Base-by-base conservation (phyloP, 2,329 filamentous ascomycete genomes). In the Aspergillus amoenus region DNA sequence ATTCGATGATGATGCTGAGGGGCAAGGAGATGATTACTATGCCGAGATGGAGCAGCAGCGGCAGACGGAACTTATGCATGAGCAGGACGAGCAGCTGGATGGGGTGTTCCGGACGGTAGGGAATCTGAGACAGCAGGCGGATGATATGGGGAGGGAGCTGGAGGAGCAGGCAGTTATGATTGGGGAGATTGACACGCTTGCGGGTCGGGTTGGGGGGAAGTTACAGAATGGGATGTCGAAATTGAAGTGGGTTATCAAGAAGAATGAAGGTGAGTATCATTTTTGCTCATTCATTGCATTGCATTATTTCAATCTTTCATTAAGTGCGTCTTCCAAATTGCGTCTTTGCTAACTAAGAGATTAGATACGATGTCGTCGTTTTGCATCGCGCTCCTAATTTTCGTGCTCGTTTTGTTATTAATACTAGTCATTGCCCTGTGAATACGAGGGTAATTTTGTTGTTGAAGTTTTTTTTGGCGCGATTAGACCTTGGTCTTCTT, bases 121-220 rank as follows among this genome's bases (percentile, higher is more conserved):
- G 2, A 97, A 92, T 71, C 77, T 99, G 70, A 82, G 93, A 55
- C 83, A 89, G 70, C 94, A 97, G 81, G 95, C 94, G 2, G 88
- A 95, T 75, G 90, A 92, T 66, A 99, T 99, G 93, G 93, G 94
- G 1, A 82, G 93, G 56, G 94, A 99, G 79, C 81, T 99, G 45
- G 95, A 97, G 76, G 94, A 99, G 78, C 94, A 99, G 81, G 84
- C 83, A 21, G 90, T 92, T 73, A 88, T 97, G 84, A 81, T 99
- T 56, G 88, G 94, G 61, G 87, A 90, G 52, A 89, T 95, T 41
- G 93, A 97, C 75, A 84, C 82, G 30, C 81, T 96, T 56, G 91
- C 91, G 4, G 93, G 97, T 73, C 83, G 93, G 34, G 92, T 99
- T 1, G 90, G 91, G 13, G 90, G 91, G 1, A 88, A 94, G 70